Evolutionary conservation across 805 yeast species (phyloP).

Genomic region (Schizosaccharomyces osmophilus): DNA sequence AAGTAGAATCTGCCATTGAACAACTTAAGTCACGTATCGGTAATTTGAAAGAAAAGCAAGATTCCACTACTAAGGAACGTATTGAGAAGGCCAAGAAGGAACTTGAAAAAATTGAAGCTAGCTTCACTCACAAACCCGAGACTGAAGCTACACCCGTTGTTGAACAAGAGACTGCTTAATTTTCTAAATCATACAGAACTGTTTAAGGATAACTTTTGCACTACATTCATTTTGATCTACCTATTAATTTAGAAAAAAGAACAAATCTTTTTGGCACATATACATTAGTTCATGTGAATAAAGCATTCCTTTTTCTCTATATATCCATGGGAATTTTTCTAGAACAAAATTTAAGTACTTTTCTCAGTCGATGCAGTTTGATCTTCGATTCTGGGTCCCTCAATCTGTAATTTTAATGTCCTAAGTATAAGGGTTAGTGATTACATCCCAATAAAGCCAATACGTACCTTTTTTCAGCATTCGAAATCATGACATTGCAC

Average conservation of each 20-base stretch:
- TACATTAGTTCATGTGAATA: no score
- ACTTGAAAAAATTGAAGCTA: slow-evolving; percentile 40
- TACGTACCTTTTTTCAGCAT: neutral
- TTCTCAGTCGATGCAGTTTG: neutral
- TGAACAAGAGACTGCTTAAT: neutral
- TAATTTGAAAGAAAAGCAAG: slow-evolving; percentile 48
- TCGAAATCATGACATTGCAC: neutral
- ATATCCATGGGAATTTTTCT: no score
- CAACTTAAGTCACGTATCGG: slow-evolving; percentile 48
- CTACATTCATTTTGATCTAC: no score
- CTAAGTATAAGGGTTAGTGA: neutral
- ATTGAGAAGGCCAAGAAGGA: slow-evolving; percentile 55
- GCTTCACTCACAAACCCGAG: slow-evolving; percentile 16
- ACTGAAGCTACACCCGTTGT: neutral
- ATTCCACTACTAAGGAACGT: slow-evolving; percentile 53
- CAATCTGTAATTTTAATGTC: neutral
- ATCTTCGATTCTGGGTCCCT: neutral
- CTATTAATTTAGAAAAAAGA: no score
- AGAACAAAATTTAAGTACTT: no score
- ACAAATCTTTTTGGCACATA: no score
- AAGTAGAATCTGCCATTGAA: slow-evolving; percentile 37
- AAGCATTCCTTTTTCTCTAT: no score
- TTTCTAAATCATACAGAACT: neutral
- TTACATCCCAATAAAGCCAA: neutral
- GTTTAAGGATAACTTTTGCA: no score